Evolutionary conservation across 768 basidiomycete genomes (phyloP).

Genomic region (Lentinula edodes): DNA sequence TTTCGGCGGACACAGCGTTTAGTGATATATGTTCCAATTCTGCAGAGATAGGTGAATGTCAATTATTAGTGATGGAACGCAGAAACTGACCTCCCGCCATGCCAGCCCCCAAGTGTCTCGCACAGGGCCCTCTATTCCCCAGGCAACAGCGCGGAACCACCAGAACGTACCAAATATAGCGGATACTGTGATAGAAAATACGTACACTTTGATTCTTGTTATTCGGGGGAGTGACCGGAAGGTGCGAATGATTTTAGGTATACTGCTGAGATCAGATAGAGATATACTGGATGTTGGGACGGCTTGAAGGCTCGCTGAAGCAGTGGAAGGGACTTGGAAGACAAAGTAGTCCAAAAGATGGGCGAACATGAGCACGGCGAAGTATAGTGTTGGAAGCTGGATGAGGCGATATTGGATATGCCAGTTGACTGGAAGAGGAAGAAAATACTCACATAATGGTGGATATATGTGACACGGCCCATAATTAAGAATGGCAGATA

Average conservation of each 20-base stretch:
- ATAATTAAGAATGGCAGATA: slow-evolving; percentile 94
- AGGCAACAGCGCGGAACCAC: slow-evolving; percentile 91
- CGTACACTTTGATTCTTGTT: slow-evolving; percentile 59
- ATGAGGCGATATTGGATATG: slow-evolving; percentile 5
- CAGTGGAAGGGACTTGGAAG: slow-evolving; percentile 39
- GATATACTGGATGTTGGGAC: not conserved
- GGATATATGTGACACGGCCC: slow-evolving; percentile 94
- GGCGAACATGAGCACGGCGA: slow-evolving; percentile 86
- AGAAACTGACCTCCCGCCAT: slow-evolving; percentile 58
- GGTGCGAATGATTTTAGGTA: not conserved
- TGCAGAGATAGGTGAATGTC: slow-evolving; percentile 8
- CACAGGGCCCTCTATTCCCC: slow-evolving; percentile 89
- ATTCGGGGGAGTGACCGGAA: slow-evolving; percentile 18
- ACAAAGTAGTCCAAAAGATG: slow-evolving; percentile 92
- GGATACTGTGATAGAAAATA: slow-evolving; percentile 59
- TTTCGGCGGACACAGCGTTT: too few relatives aligned
- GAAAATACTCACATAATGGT: slow-evolving; percentile 76
- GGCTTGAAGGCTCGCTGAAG: slow-evolving; percentile 46
- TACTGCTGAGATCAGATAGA: not conserved
- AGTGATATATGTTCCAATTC: slow-evolving; percentile 27
- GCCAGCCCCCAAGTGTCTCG: slow-evolving; percentile 69
- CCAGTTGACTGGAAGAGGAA: not conserved
- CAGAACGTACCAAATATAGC: slow-evolving; percentile 77
- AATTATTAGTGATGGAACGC: slow-evolving; percentile 4
- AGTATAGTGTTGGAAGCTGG: slow-evolving; percentile 94